Conservation (phyloP, 1,139 yeast species). For the Lodderomyces beijingensis region DNA sequence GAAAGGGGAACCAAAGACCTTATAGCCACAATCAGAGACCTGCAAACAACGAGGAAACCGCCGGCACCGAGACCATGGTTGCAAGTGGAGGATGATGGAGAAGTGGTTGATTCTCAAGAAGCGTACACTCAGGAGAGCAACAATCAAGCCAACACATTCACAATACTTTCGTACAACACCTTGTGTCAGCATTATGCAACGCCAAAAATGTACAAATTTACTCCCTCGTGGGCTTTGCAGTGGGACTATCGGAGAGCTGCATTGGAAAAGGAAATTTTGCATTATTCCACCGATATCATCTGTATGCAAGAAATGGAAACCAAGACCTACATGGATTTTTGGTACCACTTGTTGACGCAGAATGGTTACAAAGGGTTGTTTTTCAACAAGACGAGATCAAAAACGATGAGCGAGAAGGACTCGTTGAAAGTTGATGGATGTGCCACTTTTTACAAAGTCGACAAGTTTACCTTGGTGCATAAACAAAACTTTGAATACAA, state of each 20-base stretch:
- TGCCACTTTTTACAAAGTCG: constrained; percentile 77
- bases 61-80: constrained; percentile 83
- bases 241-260: constrained; percentile 89
- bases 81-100: constrained; percentile 72
- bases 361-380: constrained; percentile 79
- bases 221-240: constrained; percentile 94
- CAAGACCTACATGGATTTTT: constrained; percentile 75
- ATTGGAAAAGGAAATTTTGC: constrained; percentile 66
- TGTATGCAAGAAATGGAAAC: constrained; percentile 97
- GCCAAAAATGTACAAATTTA: constrained; percentile 83
- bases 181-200: constrained; percentile 96
- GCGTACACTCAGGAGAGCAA: constrained; percentile 25
- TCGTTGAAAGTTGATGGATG: constrained; percentile 96
- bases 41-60: constrained; percentile 60
- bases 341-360: constrained; percentile 71
- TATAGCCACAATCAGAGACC: constrained; percentile 75
- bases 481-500: constrained; percentile 81
- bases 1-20: constrained; percentile 85
- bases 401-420: constrained; percentile 81
- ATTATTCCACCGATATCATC: constrained; percentile 66
- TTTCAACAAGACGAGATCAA: constrained; percentile 86
- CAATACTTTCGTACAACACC: constrained; percentile 83
- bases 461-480: constrained; percentile 66
- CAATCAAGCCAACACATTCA: constrained; percentile 43
- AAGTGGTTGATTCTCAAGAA: constrained; percentile 40